phyloP scores from a whole-genome alignment of 352 stramenopile genomes.

The Thraustochytrium sp. region DNA sequence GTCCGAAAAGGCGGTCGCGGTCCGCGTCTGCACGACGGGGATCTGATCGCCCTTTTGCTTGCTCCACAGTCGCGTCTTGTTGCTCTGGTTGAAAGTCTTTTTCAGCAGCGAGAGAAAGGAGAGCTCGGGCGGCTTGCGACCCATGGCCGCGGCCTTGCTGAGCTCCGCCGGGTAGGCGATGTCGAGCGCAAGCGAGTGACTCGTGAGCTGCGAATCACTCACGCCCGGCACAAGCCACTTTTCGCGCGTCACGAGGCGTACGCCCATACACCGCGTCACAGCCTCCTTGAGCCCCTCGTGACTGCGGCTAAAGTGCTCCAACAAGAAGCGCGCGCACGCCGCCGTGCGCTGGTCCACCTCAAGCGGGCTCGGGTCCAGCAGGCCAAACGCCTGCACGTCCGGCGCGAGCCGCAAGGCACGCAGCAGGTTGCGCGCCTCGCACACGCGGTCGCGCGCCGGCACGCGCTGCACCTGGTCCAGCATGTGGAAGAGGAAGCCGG shows the following conservation, averaged over 20 bases:
- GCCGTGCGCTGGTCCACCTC: background rate
- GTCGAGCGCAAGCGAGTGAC: slow-evolving; percentile 1
- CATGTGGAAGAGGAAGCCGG: slow-evolving; percentile 59
- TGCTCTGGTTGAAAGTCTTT: slow-evolving; percentile 2
- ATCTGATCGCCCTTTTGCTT: slow-evolving; percentile 33
- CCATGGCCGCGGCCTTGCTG: background rate
- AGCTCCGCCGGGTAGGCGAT: slow-evolving; percentile 20
- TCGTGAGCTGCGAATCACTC: slow-evolving; percentile 11
- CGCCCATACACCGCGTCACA: background rate
- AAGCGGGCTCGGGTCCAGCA: slow-evolving; percentile 54
- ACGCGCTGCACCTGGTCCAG: slow-evolving; percentile 50
- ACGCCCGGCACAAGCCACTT: slow-evolving; percentile 27
- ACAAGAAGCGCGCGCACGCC: slow-evolving; percentile 6
- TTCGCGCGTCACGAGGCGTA: background rate
- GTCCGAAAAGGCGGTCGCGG: background rate
- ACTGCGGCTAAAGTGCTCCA: slow-evolving; percentile 34
- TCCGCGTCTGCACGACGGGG: slow-evolving; percentile 15
- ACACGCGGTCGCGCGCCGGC: background rate
- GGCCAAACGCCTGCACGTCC: slow-evolving; percentile 61
- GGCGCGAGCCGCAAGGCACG: slow-evolving; percentile 57
- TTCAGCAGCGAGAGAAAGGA: background rate
- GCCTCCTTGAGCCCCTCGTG: slow-evolving; percentile 8
- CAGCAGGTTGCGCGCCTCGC: slow-evolving; percentile 61
- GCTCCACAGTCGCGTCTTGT: slow-evolving; percentile 8
- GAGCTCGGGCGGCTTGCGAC: background rate